Evolutionary conservation across 345 rosid species (phyloP), one percentile per base, ranked within the genome.

Genomic region (Aegle marmelos): DNA sequence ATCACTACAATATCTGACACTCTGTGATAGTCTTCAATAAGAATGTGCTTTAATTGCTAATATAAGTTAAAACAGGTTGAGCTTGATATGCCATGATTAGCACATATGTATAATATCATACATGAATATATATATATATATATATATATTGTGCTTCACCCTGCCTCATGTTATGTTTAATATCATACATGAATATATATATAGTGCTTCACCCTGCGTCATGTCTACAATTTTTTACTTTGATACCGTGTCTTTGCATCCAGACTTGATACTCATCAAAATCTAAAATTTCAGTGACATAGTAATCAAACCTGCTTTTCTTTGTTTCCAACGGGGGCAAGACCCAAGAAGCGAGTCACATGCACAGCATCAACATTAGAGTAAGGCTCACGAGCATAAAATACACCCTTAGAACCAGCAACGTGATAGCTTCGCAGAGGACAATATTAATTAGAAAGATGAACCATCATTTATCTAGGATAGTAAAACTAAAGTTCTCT

Each of bases 311-410:
- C 99, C 93, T 93, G 98, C 81, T 95, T 95, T 69, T 87, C 93
- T 82, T 90, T 92, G 74, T 95, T 95, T 76, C 98, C 99, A 86
- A 93, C 94, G 28, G 89, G 77, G 69, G 97, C 98, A 87, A 93
- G 98, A 82, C 98, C 97, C 76, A 95, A 78, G 84, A 95, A 95
- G 57, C 99, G 97, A 72, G 97, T 95, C 64, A 89, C 93, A 76
- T 91, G 99, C 54, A 80, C 79, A 63, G 94, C 90, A 76, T 89
- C 96, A 72, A 73, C 41, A 64, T 93, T 95, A 76, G 83, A 81
- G 84, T 93, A 93, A 72, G 99, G 97, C 76, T 89, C 96, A 59
- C 99, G 98, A 53, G 94, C 90, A 84, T 91, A 95, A 86, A 90
- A 93, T 56, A 86, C 86, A 67, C 94, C 94, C 87, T 85, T 91